phyloP scores from a whole-genome alignment of 2,329 filamentous ascomycete species.

The Sclerotinia spermophila region DNA sequence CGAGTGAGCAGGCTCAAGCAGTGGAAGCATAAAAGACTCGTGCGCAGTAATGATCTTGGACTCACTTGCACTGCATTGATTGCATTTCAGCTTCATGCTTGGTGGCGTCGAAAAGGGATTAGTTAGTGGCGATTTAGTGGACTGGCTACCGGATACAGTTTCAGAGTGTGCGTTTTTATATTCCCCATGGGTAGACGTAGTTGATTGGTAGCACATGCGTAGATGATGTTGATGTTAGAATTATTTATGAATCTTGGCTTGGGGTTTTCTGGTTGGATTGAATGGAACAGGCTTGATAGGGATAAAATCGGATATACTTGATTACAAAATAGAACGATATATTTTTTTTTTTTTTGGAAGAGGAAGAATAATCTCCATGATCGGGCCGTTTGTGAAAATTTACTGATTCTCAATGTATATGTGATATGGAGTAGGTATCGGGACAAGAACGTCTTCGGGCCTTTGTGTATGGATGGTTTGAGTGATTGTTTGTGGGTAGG shows the following conservation, averaged over 20 bases:
- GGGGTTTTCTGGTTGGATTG: not conserved
- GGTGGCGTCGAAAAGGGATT: conserved; percentile 9
- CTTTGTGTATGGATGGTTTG: too few species aligned
- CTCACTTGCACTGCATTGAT: not conserved
- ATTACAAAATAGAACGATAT: not conserved
- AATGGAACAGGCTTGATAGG: not conserved
- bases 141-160: not conserved
- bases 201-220: not conserved
- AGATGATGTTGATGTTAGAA: conserved; percentile 5
- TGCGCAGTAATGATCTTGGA: not conserved
- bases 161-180: conserved; percentile 6
- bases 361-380: not conserved
- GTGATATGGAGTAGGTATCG: too few species aligned
- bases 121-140: not conserved
- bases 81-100: conserved; percentile 8
- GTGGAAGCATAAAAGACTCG: conserved; percentile 1
- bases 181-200: conserved; percentile 1
- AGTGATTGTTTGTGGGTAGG: not conserved
- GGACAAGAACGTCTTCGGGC: not conserved
- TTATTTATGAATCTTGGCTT: conserved; percentile 1
- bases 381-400: not conserved
- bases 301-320: not conserved
- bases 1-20: not conserved
- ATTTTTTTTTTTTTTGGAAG: not conserved
- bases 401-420: too few species aligned